Evolutionary conservation across 2,329 filamentous ascomycete genomes (phyloP), one percentile per base, ranked within the genome.

Genomic region (Zymoseptoria ardabiliae): DNA sequence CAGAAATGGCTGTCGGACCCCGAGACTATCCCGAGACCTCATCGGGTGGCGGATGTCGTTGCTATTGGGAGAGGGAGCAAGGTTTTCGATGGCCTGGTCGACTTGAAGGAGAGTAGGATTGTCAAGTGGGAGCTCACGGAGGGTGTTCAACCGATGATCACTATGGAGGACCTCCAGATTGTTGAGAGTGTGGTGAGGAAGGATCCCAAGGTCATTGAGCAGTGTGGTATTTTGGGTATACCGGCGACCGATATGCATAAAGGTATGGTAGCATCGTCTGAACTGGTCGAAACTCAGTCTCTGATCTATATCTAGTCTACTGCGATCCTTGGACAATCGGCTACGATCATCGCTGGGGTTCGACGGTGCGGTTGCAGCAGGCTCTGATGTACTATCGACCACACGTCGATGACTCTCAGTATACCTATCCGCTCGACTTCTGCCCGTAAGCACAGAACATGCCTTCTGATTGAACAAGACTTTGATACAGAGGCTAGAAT

Each of bases 261-360:
- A 76, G 35, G 35, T 45, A 45, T 17, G 35, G 4, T 2, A 4
- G 1, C 17, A 4, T 45, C 7, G 35, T 45, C 17, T 45, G 35
- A 17, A 9, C 2, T 9, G 25, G 25, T 28, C 8, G 25, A 4
- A n/a, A 4, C n/a, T 5, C 7, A 5, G 35, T 45, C 35, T 45
- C 13, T 45, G 35, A 17, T 17, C 35, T n/a, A 45, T 6, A 2
- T 45, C 17, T 17, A 45, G 90, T 97, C 53, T 96, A 95, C 78
- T 96, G 91, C 74, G 92, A 97, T 72, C 91, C 85, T 82, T 97
- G 92, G 92, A 96, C 92, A 0, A 96, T 97, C 74, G 92, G 92
- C 54, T 96, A 91, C 71, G 92, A 97, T 68, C 90, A 95, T 77
- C 87, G 92, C 51, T 94, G 91, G 69, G 92, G 91, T 62, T 93